These are phyloP conservation scores for Rhizophagus sp. DNA, from an alignment of 192 early-diverging fungal species.

Conservation along the genomic window DNA sequence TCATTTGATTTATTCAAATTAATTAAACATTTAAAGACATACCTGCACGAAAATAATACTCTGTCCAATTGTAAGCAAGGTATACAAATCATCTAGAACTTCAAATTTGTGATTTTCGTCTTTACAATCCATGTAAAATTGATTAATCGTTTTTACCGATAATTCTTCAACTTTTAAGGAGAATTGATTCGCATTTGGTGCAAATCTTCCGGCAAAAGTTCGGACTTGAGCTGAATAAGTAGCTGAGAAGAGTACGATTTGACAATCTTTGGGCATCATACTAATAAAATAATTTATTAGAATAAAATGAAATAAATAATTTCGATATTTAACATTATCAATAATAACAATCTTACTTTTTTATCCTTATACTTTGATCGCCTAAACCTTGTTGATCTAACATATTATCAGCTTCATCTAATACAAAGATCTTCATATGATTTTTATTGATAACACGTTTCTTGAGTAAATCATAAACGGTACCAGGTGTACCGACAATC, in stretches of 20 bases:
- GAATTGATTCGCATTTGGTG: slow-evolving; percentile 86
- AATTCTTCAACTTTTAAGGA: slow-evolving; percentile 84
- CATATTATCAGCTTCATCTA: slow-evolving; percentile 99
- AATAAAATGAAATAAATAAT: not conserved
- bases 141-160: slow-evolving; percentile 91
- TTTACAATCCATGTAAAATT: slow-evolving; percentile 96
- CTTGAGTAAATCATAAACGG: slow-evolving; percentile 75
- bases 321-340: not conserved
- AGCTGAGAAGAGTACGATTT: slow-evolving; percentile 93
- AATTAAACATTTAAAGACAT: slow-evolving; percentile 29
- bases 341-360: slow-evolving; percentile 55
- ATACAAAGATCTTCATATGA: slow-evolving; percentile 78
- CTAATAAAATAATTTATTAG: slow-evolving; percentile 36
- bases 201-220: slow-evolving; percentile 77
- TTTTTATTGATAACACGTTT: slow-evolving; percentile 61
- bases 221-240: slow-evolving; percentile 85
- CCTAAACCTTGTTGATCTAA: slow-evolving; percentile 82
- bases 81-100: slow-evolving; percentile 69
- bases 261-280: slow-evolving; percentile 67
- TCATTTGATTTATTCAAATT: not conserved
- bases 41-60: slow-evolving; percentile 95
- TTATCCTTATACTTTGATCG: slow-evolving; percentile 84
- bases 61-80: slow-evolving; percentile 89
- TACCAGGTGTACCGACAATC: slow-evolving; percentile 94
- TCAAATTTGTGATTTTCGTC: slow-evolving; percentile 78